phyloP scores from a whole-genome alignment of 441 rosid genomes.

The Syzygium syzygioides region DNA sequence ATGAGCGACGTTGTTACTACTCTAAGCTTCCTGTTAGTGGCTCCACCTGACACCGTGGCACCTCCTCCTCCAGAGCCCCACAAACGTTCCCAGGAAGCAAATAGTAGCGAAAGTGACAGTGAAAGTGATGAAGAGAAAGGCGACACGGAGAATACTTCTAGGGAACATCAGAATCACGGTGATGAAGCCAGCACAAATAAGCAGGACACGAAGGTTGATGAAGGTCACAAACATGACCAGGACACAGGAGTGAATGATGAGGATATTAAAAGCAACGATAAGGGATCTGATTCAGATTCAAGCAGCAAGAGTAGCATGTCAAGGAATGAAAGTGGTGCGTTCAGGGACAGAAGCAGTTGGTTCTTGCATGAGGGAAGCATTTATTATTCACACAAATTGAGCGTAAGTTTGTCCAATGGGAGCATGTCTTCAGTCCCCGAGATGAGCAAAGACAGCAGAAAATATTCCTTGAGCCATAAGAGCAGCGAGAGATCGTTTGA shows the following conservation, averaged over 20 bases:
- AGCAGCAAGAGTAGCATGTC: background rate
- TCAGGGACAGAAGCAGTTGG: background rate
- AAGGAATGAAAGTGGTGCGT: background rate
- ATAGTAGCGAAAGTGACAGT: background rate
- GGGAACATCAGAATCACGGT: background rate
- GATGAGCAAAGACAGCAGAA: background rate
- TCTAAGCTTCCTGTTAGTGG: background rate
- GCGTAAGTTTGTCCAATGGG: background rate
- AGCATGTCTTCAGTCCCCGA: background rate
- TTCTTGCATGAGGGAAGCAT: background rate
- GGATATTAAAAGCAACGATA: background rate
- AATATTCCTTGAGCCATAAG: background rate
- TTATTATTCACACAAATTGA: background rate
- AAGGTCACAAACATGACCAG: background rate
- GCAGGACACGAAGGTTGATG: background rate
- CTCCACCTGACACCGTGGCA: background rate
- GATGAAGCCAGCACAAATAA: background rate
- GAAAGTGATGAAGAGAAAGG: background rate
- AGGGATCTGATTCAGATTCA: background rate
- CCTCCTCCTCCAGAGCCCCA: background rate
- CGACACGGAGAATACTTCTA: background rate
- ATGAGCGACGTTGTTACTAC: conserved; percentile 1
- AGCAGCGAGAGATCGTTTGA: background rate
- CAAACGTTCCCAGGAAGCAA: background rate
- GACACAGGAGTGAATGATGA: background rate